Base-by-base conservation (phyloP, 768 basidiomycete species). In the Naganishia antarctica region DNA sequence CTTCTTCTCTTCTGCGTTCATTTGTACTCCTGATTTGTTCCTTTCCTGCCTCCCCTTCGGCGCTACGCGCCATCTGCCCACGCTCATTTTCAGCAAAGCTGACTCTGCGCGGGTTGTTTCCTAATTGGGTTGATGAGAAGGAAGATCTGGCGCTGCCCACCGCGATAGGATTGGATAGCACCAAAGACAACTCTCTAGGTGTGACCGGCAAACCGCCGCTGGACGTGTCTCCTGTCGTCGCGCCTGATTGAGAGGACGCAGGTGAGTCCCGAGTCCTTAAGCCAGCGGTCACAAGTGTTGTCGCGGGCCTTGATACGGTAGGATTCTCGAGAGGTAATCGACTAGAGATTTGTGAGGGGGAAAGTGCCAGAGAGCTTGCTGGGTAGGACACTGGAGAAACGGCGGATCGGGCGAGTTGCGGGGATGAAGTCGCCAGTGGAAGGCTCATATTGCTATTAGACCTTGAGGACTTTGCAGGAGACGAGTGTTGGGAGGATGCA, bases 1-100 rank as follows among this genome's bases (percentile, higher is more conserved):
- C 89, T 73, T 91, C 90, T 70, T 82, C 83, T 69, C 90, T 81
- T 75, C 90, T 81, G 71, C 90, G 81, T 73, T 90, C 87, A 66
- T 81, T 83, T 74, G 88, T 82, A 75, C 82, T 82, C 69, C 81
- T 80, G 75, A 88, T 83, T 23, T 80, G 79, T 12, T 76, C 70
- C 37, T 51, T 50, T 15, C 63, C 70, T 70, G 25, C 48, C 8
- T 58, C 59, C 25, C 40, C 64, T 50, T 47, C 63, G 7, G 41
- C 34, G 37, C 26, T 57, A 6, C 53, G 53, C 11, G 44, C 32
- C 26, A 32, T 15, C 18, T 37, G 48, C 7, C 62, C 41, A 51
- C 64, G 61, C 63, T 69, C 51, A 41, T 59, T 46, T 60, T 68
- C 40, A 60, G 48, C 31, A 49, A 67, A 67, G 32, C 61, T 67